phyloP scores from a whole-genome alignment of 2,329 filamentous ascomycete species.

The Paradendryphiella salina region DNA sequence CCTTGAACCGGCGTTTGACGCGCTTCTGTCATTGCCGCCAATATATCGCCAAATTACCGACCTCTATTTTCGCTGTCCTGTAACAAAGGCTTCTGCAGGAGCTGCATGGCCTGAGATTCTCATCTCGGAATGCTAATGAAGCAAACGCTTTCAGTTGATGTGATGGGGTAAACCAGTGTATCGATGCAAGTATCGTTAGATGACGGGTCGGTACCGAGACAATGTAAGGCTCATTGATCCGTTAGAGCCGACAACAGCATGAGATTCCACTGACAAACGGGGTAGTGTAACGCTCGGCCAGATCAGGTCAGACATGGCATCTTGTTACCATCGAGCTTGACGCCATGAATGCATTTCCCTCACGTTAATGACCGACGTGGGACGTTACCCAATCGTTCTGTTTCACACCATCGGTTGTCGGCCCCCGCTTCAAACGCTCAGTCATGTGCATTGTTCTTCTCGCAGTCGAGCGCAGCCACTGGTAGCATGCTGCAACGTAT shows the following conservation, averaged over 20 bases:
- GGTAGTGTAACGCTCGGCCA: neutral
- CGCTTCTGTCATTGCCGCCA: neutral
- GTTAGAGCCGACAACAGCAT: neutral
- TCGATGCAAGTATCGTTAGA: neutral
- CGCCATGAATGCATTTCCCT: neutral
- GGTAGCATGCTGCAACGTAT: neutral
- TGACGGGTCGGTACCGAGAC: neutral
- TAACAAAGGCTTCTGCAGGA: neutral
- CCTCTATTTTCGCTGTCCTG: neutral
- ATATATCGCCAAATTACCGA: neutral
- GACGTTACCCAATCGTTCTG: neutral
- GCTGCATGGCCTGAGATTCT: no score
- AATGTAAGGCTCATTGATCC: neutral
- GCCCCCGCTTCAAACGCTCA: neutral
- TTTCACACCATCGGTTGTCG: neutral
- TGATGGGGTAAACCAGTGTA: neutral
- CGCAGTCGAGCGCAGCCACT: neutral
- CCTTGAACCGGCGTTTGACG: conserved; percentile 3
- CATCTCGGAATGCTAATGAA: no score
- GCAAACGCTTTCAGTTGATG: no score
- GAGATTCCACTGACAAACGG: neutral
- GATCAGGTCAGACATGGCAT: neutral
- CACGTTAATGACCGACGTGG: neutral
- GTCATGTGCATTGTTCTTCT: neutral
- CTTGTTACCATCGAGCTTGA: neutral